These are phyloP conservation scores for Carex sylvatica DNA, from an alignment of 202 grass and related monocot species.

Conservation along the genomic window DNA sequence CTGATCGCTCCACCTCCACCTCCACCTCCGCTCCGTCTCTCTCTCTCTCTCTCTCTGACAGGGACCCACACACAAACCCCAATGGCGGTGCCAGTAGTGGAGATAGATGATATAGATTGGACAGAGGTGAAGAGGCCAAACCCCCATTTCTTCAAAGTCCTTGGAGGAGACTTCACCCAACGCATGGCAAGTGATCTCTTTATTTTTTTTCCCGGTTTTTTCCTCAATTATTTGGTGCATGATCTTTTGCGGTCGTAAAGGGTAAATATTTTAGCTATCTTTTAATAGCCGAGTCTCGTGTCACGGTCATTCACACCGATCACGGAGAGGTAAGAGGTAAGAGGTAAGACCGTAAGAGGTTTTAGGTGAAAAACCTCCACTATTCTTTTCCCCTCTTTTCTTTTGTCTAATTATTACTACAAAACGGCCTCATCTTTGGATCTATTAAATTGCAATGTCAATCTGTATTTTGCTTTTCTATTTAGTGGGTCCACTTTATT, in stretches of 20 bases:
- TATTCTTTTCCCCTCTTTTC: not conserved
- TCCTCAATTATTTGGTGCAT: not conserved
- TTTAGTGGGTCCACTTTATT: not conserved
- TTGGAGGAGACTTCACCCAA: constrained; percentile 45
- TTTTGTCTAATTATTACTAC: not conserved
- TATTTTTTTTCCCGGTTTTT: not conserved
- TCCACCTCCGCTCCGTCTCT: no score
- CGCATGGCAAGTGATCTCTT: constrained; percentile 45
- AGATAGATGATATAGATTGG: constrained; percentile 22
- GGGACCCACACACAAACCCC: not conserved
- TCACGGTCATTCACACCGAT: not conserved
- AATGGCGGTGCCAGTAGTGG: not conserved
- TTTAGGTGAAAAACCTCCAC: not conserved
- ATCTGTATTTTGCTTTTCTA: not conserved
- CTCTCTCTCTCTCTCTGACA: not conserved
- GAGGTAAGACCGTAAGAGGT: not conserved
- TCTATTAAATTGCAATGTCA: not conserved
- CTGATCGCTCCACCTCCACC: no score
- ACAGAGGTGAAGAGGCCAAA: constrained; percentile 33
- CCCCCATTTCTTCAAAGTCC: constrained; percentile 63
- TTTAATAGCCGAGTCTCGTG: not conserved
- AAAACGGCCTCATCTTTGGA: not conserved
- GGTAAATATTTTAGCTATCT: not conserved
- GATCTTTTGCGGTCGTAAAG: not conserved
- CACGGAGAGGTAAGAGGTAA: not conserved